phyloP scores from a whole-genome alignment of 2,329 filamentous ascomycete species.

The Thelonectria rubi region DNA sequence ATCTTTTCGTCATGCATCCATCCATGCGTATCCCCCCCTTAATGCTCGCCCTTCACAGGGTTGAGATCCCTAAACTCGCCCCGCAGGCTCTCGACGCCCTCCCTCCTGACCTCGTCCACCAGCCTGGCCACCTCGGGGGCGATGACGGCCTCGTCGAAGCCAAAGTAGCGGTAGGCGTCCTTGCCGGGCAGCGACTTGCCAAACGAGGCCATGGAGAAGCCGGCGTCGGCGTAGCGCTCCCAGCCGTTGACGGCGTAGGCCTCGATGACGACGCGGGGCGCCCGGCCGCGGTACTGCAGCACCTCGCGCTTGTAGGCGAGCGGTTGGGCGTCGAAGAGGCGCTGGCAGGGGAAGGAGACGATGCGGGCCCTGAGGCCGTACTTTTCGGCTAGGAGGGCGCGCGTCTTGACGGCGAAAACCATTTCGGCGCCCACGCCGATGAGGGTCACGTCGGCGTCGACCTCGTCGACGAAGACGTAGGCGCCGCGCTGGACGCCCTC shows the following conservation, averaged over 20 bases:
- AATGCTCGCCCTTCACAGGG: constrained; percentile 36
- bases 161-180: constrained; percentile 64
- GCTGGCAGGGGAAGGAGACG: constrained; percentile 56
- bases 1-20: constrained; percentile 6
- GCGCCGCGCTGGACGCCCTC: constrained; percentile 55
- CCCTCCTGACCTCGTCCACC: constrained; percentile 42
- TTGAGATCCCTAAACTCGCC: constrained; percentile 48
- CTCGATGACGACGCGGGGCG: constrained; percentile 66
- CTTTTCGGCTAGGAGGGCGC: constrained; percentile 50
- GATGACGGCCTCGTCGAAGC: constrained; percentile 59
- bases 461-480: constrained; percentile 56
- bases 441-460: constrained; percentile 55
- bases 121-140: constrained; percentile 48
- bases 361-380: constrained; percentile 51
- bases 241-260: constrained; percentile 66
- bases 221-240: constrained; percentile 69
- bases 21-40: not conserved
- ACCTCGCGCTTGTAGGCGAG: constrained; percentile 56
- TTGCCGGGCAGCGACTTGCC: constrained; percentile 65
- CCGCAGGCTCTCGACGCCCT: constrained; percentile 43
- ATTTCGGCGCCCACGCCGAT: constrained; percentile 52
- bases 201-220: constrained; percentile 61
- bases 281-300: constrained; percentile 53
- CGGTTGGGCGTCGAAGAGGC: constrained; percentile 54
- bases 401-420: constrained; percentile 46